Evolutionary conservation across 306 rosid species (phyloP).

Genomic region (Medicago ruthenica): DNA sequence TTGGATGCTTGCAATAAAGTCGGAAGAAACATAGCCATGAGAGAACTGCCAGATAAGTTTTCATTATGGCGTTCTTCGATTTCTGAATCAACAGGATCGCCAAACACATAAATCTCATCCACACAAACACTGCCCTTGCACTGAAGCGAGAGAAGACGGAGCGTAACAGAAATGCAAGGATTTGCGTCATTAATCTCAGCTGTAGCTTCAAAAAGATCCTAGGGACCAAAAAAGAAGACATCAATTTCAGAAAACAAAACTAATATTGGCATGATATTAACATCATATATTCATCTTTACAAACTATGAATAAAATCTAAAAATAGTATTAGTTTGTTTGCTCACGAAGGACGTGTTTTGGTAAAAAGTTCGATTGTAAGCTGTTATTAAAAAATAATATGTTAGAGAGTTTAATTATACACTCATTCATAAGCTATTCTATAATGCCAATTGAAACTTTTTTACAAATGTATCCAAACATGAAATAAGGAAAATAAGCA

Average conservation of each 20-base stretch:
- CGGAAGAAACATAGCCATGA: constrained; percentile 86
- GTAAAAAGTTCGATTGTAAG: too few relatives aligned
- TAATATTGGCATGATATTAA: background rate
- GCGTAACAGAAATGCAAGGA: constrained; percentile 81
- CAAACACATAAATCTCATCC: constrained; percentile 86
- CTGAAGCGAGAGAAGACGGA: constrained; percentile 87
- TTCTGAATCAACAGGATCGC: constrained; percentile 73
- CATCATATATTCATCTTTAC: background rate
- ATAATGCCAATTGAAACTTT: background rate
- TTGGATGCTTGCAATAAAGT: constrained; percentile 77
- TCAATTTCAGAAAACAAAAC: constrained; percentile 38
- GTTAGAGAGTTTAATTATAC: background rate
- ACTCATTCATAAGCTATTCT: background rate
- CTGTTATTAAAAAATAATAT: too few relatives aligned
- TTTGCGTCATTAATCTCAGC: constrained; percentile 74
- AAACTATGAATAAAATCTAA: background rate
- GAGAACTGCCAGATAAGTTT: constrained; percentile 64
- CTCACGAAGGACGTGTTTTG: too few relatives aligned
- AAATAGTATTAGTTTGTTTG: background rate
- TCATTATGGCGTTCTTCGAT: constrained; percentile 48
- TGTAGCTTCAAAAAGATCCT: constrained; percentile 91
- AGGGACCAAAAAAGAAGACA: constrained; percentile 35
- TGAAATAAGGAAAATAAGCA: background rate
- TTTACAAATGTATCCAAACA: background rate
- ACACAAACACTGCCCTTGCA: constrained; percentile 62